Evolutionary conservation across 2,329 filamentous ascomycete species (phyloP).

Genomic region (Penicillium sp.): DNA sequence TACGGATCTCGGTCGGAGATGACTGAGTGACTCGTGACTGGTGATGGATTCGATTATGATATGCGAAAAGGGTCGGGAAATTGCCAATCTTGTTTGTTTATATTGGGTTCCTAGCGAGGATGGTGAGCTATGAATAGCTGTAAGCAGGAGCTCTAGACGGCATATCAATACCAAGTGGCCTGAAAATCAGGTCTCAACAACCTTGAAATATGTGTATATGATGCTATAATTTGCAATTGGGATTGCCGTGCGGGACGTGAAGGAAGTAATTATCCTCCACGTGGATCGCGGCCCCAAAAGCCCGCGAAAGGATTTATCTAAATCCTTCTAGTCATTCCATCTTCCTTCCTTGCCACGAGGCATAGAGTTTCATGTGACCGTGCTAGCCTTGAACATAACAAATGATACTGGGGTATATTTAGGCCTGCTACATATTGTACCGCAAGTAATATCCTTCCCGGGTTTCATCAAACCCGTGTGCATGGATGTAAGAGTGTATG

Average conservation of each 20-base stretch:
- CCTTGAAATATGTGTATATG: too few relatives aligned
- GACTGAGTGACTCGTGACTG: not conserved
- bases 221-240: not conserved
- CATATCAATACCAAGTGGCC: not conserved
- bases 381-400: not conserved
- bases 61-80: not conserved
- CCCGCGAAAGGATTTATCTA: not conserved
- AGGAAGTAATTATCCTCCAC: not conserved
- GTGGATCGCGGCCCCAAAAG: not conserved
- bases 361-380: not conserved
- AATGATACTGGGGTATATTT: not conserved
- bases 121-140: too few relatives aligned
- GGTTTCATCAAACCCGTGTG: too few relatives aligned
- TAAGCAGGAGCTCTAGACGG: not conserved
- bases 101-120: too few relatives aligned
- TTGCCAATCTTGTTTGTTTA: not conserved
- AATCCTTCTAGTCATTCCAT: constrained; percentile 1
- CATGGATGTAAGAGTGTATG: too few relatives aligned
- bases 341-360: not conserved
- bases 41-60: not conserved
- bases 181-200: too few relatives aligned
- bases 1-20: not conserved
- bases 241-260: not conserved
- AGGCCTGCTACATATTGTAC: not conserved
- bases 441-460: not conserved